phyloP scores from a whole-genome alignment of 2,329 filamentous ascomycete genomes.

The Saccharata proteae region DNA sequence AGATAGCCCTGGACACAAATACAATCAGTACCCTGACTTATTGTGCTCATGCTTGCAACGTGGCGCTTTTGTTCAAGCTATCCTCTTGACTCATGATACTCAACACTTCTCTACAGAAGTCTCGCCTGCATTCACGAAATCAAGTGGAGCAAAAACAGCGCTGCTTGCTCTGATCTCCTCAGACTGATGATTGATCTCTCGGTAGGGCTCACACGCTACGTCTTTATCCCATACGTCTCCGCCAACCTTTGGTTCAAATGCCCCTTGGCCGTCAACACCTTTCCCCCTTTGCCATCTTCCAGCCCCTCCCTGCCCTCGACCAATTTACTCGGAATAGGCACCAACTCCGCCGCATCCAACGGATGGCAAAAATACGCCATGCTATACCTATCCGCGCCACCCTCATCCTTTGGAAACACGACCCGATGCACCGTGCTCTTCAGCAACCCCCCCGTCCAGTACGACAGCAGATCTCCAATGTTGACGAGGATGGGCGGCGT shows the following conservation, averaged over 20 bases:
- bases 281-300: constrained; percentile 17
- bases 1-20: no score
- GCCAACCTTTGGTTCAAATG: constrained; percentile 46
- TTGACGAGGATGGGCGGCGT: constrained; percentile 58
- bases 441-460: constrained; percentile 84
- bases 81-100: no score
- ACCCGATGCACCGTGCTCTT: constrained; percentile 85
- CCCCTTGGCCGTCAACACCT: constrained; percentile 43
- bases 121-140: no score
- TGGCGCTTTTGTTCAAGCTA: no score
- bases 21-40: no score
- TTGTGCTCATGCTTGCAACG: no score
- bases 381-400: constrained; percentile 40
- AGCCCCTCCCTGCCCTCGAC: constrained; percentile 31
- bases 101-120: no score
- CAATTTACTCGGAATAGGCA: constrained; percentile 41
- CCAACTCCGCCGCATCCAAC: constrained; percentile 40
- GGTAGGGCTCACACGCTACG: no score
- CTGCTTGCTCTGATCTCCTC: no score
- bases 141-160: no score
- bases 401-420: constrained; percentile 47
- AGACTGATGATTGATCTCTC: no score
- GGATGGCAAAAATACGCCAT: constrained; percentile 55
- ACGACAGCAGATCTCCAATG: constrained; percentile 61
- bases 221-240: constrained; percentile 43